Evolutionary conservation across 352 stramenopile genomes (phyloP).

Genomic region (Pythium chondricola): DNA sequence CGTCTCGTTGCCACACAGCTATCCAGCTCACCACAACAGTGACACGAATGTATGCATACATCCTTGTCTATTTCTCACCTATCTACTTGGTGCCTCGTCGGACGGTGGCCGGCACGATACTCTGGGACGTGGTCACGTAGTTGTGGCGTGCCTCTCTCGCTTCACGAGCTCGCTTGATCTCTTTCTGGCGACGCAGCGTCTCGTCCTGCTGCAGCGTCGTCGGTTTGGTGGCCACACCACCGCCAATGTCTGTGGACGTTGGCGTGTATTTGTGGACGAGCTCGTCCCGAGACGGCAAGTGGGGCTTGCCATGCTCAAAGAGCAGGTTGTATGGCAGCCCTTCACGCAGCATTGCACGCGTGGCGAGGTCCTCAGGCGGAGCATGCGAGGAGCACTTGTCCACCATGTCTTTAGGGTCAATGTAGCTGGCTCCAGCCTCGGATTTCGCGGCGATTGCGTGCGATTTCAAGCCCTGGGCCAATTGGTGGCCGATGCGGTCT

Average conservation of each 20-base stretch:
- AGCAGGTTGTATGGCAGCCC: slow-evolving; percentile 68
- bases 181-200: slow-evolving; percentile 25
- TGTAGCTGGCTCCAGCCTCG: slow-evolving; percentile 48
- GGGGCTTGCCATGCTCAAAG: slow-evolving; percentile 57
- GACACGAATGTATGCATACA: no score
- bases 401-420: slow-evolving; percentile 43
- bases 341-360: slow-evolving; percentile 42
- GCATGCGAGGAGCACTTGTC: slow-evolving; percentile 41
- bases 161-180: slow-evolving; percentile 36
- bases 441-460: slow-evolving; percentile 38
- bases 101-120: slow-evolving; percentile 31
- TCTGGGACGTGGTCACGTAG: slow-evolving; percentile 56
- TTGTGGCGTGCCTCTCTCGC: slow-evolving; percentile 28
- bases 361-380: slow-evolving; percentile 39
- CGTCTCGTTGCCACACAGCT: slow-evolving; percentile 11
- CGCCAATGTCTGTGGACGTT: slow-evolving; percentile 45
- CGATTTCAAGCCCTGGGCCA: slow-evolving; percentile 30
- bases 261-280: slow-evolving; percentile 51
- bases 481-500: slow-evolving; percentile 51
- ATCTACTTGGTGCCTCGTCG: slow-evolving; percentile 13
- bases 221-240: slow-evolving; percentile 15
- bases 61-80: no score
- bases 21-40: no score
- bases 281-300: slow-evolving; percentile 34
- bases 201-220: slow-evolving; percentile 25